Percentiles rank a stretch among this genome's conserved stretches.
Evolutionary conservation across 1,139 yeast genomes (phyloP).

Genomic region (Kurtzmaniella quercitrusa): DNA sequence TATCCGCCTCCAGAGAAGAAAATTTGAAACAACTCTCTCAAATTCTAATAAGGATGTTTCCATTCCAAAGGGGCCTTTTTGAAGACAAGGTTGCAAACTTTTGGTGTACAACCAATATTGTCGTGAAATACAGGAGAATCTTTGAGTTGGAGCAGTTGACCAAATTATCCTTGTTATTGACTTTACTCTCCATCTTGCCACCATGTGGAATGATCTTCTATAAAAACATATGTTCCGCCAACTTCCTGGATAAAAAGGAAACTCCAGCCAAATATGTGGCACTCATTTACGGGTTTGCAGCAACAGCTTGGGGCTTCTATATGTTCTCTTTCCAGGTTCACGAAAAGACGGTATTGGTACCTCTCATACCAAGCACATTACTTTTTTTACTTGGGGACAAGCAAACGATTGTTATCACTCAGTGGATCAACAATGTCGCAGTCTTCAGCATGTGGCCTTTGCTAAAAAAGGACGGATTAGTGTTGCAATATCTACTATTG

Average conservation of each 20-base stretch:
- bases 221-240: constrained; percentile 43
- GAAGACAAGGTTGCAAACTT: constrained; percentile 97
- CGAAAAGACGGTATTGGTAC: constrained; percentile 81
- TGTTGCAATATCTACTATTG: constrained; percentile 65
- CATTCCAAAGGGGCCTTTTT: constrained; percentile 91
- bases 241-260: constrained; percentile 9
- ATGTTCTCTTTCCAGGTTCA: constrained; percentile 94
- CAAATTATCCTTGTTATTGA: constrained; percentile 55
- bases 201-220: constrained; percentile 52
- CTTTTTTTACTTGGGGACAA: constrained; percentile 58
- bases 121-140: constrained; percentile 62
- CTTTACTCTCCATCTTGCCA: constrained; percentile 67
- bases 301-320: constrained; percentile 84
- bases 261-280: constrained; percentile 9
- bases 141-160: constrained; percentile 62
- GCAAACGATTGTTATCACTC: constrained; percentile 62
- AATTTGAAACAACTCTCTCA: constrained; percentile 21
- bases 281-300: constrained; percentile 66
- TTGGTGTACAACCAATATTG: constrained; percentile 87
- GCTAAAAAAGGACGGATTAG: constrained; percentile 68
- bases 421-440: constrained; percentile 86
- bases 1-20: constrained; percentile 9
- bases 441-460: constrained; percentile 87
- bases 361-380: constrained; percentile 79
- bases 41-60: constrained; percentile 71